Percentiles rank a stretch among this genome's conserved stretches.
Conservation (phyloP, 2,329 filamentous ascomycete genomes). For the Lachnellula cervina region DNA sequence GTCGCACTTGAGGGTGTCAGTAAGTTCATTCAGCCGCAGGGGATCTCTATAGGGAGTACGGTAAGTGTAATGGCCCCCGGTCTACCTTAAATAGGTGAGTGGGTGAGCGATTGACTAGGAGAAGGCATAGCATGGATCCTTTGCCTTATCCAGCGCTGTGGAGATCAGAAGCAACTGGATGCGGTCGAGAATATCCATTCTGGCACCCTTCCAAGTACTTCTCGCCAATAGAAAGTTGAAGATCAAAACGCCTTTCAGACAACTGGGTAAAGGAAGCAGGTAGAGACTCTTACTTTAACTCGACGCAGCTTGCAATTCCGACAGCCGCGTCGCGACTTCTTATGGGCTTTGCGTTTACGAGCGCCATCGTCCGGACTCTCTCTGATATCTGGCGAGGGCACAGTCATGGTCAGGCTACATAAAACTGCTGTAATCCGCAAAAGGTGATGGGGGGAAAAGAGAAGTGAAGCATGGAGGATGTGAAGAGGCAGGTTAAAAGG, state of each 20-base stretch:
- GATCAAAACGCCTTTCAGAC: not conserved
- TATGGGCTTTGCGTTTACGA: conserved; percentile 36
- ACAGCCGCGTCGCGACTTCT: conserved; percentile 50
- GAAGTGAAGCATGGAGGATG: not conserved
- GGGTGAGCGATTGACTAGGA: too few relatives aligned
- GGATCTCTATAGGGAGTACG: too few relatives aligned
- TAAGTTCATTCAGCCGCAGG: not conserved
- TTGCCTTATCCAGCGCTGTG: too few relatives aligned
- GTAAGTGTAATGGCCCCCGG: too few relatives aligned
- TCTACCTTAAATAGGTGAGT: too few relatives aligned
- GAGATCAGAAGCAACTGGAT: too few relatives aligned
- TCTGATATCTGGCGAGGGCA: not conserved
- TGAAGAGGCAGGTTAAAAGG: not conserved
- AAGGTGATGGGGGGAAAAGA: not conserved
- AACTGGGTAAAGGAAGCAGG: not conserved
- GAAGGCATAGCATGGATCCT: too few relatives aligned
- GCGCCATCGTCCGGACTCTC: not conserved
- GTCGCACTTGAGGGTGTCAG: conserved; percentile 42
- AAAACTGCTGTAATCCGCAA: not conserved
- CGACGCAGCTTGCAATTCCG: conserved; percentile 51
- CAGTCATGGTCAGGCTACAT: not conserved
- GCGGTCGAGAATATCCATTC: too few relatives aligned
- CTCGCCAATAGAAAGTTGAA: not conserved
- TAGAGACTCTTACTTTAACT: conserved; percentile 41
- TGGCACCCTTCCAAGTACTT: too few relatives aligned